Evolutionary conservation across 2,329 filamentous ascomycete genomes (phyloP), one percentile per base, ranked within the genome.

Genomic region (Orbilia brochopaga): DNA sequence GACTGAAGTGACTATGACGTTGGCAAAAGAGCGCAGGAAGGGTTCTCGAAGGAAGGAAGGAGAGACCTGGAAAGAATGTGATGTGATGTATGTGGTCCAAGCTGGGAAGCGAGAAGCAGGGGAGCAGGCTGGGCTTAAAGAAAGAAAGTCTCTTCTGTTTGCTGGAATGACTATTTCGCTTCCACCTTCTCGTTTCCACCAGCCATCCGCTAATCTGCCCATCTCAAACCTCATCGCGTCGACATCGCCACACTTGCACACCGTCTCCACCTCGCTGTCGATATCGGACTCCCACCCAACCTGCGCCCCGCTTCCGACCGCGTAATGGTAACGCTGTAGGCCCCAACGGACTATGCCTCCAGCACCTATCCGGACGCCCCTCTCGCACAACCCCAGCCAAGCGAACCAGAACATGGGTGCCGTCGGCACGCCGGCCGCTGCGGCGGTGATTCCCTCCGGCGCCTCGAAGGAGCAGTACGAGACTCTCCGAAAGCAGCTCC

Each of bases 401-500:
- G 7, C 59, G 24, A 56, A 50, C 40, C 59, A 69, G 37, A 44
- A 56, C 74, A 65, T 67, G 73, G 65, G 55, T 64, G 50, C 63
- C 63, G 35, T 62, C 24, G 53, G 59, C 19, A 65, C 65, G 2
- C 58, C 66, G 30, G 48, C 73, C 50, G 46, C 54, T n/a, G 21
- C 55, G 32, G 65, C 66, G 5, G 52, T 72, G 21, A 62, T 74
- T 21, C 44, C 74, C 54, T 57, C 69, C 27, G 37, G 61, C 4
- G 53, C 69, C 24, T 63, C 73, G 0, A 62, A 59, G 44, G 58
- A 55, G 13, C 74, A 76, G 51, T 77, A 78, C 58, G 77, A 78
- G 55, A 76, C 75, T 61, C 59, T 78, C n/a, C 69, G 75, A 24
- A 76, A 75, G 51, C 75, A 78, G 53, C 66, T 78, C 27, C 75